Conservation (phyloP, 108 stramenopile genomes). For the Heterococcus sp. region DNA sequence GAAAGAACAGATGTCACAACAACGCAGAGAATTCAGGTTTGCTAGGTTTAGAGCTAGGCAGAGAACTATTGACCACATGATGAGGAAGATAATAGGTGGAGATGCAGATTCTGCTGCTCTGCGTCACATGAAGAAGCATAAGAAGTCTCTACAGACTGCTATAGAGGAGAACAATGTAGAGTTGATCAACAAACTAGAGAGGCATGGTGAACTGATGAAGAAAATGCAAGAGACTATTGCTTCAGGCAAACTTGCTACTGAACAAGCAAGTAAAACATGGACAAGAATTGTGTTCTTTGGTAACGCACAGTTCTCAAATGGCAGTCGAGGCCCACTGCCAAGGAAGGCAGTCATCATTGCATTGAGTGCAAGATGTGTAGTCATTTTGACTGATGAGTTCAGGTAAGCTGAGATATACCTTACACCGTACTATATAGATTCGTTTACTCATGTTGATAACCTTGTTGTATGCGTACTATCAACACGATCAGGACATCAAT, state of each 20-base stretch:
- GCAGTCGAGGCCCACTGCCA: not conserved
- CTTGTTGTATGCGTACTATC: too few relatives aligned
- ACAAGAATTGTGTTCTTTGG: not conserved
- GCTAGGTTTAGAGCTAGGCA: not conserved
- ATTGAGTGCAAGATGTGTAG: not conserved
- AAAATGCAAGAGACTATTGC: not conserved
- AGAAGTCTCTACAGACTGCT: too few relatives aligned
- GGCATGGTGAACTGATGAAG: too few relatives aligned
- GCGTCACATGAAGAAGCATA: too few relatives aligned
- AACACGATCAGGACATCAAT: too few relatives aligned
- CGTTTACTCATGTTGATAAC: too few relatives aligned
- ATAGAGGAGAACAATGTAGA: too few relatives aligned
- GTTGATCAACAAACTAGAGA: too few relatives aligned
- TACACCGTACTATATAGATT: too few relatives aligned
- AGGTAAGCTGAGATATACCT: too few relatives aligned
- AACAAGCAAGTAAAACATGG: not conserved
- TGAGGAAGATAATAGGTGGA: not conserved
- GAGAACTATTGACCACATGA: not conserved
- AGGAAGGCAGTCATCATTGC: not conserved
- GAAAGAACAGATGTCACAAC: not conserved
- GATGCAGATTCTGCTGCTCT: not conserved
- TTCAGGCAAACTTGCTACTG: not conserved
- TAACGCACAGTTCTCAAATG: not conserved
- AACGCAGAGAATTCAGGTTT: not conserved
- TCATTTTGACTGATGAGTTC: not conserved